Percentiles rank a stretch among this genome's conserved stretches.
Evolutionary conservation across 2,329 filamentous ascomycete species (phyloP).

Genomic region (Apiospora pterosperma): DNA sequence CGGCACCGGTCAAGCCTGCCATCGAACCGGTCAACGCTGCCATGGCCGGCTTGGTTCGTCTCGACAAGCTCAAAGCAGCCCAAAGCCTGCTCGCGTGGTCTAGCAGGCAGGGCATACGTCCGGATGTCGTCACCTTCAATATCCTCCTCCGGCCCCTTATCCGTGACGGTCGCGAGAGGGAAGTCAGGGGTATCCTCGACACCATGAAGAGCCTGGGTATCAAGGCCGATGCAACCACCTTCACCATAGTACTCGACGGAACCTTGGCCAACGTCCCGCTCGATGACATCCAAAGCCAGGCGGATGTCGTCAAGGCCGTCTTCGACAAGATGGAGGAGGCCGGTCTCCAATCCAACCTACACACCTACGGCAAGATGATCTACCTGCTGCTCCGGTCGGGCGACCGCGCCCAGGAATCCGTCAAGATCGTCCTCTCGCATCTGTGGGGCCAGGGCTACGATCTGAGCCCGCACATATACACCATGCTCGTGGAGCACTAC

Average conservation of each 20-base stretch:
- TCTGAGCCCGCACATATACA: slow-evolving; percentile 66
- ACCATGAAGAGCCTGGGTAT: slow-evolving; percentile 57
- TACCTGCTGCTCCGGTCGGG: slow-evolving; percentile 54
- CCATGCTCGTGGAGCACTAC: slow-evolving; percentile 67
- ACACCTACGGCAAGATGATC: slow-evolving; percentile 68
- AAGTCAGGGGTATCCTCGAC: slow-evolving; percentile 50
- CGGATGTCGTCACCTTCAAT: slow-evolving; percentile 63
- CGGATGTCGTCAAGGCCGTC: slow-evolving; percentile 39
- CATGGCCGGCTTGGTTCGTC: slow-evolving; percentile 57
- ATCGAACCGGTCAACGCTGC: slow-evolving; percentile 68
- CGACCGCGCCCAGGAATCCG: slow-evolving; percentile 42
- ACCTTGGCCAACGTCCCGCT: slow-evolving; percentile 40
- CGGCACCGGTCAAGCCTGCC: slow-evolving; percentile 51
- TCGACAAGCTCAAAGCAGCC: slow-evolving; percentile 45
- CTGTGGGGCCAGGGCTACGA: slow-evolving; percentile 53
- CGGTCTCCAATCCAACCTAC: slow-evolving; percentile 56
- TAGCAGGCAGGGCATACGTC: slow-evolving; percentile 48
- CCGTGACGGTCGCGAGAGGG: slow-evolving; percentile 40
- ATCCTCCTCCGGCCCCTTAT: slow-evolving; percentile 62
- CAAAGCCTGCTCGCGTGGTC: slow-evolving; percentile 58
- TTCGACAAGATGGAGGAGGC: slow-evolving; percentile 47
- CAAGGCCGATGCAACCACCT: slow-evolving; percentile 64
- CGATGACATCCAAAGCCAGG: slow-evolving; percentile 42
- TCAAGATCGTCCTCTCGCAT: slow-evolving; percentile 59
- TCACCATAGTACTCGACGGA: slow-evolving; percentile 68